Percentiles rank a stretch among this genome's conserved stretches.
Conservation (phyloP, 495 filamentous ascomycete genomes). For the Neurospora sp. region DNA sequence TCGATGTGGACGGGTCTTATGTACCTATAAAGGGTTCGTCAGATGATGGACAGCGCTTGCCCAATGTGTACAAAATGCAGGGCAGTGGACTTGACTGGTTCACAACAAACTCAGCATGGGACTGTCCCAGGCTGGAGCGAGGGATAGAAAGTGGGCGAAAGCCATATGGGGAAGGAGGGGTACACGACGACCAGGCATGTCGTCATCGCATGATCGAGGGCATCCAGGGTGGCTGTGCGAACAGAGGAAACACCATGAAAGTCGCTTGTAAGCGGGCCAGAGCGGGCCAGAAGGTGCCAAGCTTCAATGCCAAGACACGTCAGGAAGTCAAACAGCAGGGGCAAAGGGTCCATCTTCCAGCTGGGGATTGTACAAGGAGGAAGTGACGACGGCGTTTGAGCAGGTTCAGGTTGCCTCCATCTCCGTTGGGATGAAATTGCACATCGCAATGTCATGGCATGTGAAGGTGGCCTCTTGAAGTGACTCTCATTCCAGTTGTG, state of each 20-base stretch:
- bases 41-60: background rate
- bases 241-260: background rate
- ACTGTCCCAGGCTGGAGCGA: constrained; percentile 1
- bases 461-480: background rate
- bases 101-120: background rate
- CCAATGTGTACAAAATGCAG: background rate
- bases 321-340: background rate
- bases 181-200: constrained; percentile 10
- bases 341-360: background rate
- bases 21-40: background rate
- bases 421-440: background rate
- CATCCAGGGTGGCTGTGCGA: constrained; percentile 10
- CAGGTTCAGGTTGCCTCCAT: background rate
- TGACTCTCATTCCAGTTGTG: background rate
- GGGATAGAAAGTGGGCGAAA: background rate
- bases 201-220: constrained; percentile 19
- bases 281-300: background rate
- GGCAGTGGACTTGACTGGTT: background rate
- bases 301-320: background rate
- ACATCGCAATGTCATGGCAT: background rate
- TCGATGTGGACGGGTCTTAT: background rate
- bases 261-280: background rate
- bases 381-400: background rate
- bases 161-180: constrained; percentile 3
- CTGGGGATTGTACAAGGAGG: background rate